Evolutionary conservation across 768 basidiomycete genomes (phyloP), one percentile per base, ranked within the genome.

Genomic region (Suillus hirtellus): DNA sequence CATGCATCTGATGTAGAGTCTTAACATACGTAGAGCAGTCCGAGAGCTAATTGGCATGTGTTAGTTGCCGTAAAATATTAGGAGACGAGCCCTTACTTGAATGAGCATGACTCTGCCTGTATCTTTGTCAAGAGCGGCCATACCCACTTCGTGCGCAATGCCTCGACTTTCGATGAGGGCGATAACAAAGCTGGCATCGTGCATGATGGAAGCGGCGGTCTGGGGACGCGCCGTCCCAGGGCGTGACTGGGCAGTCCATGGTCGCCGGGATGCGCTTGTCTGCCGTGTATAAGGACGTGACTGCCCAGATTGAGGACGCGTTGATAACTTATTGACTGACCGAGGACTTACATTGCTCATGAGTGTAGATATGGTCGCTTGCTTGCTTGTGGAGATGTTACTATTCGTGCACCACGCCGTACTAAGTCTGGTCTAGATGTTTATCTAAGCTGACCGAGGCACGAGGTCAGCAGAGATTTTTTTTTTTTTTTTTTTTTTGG

Each of bases 21-120:
- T 95, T 95, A 64, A 93, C 88, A 66, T 94, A 96, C 15, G 94
- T 95, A 62, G 92, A 87, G 63, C 89, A 89, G 71, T 97, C 95
- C 42, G 89, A 86, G 37, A 94, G 81, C 92, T 96, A 66, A 34
- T 31, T 59, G 59, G 43, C 24, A 62, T 12, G 40, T 40, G 60
- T 56, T 63, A 38, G 60, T 53, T 24, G 44, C 61, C 63, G 53
- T 37, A 43, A 44, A 27, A 21, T 24, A 43, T 59, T 63, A 54
- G 40, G 50, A 44, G n/a, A 43, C 44, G 10, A 60, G 24, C 44
- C 47, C 69, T n/a, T 55, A 89, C 93, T 82, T 96, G 94, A 19
- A 93, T 86, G 17, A 96, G 78, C 72, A 86, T 81, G 21, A 90
- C 89, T 34, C 84, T 81, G 1, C 89, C 93, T 0, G 89, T 92